Conservation (phyloP, 2,329 filamentous ascomycete genomes). For the Aspergillus sp. region DNA sequence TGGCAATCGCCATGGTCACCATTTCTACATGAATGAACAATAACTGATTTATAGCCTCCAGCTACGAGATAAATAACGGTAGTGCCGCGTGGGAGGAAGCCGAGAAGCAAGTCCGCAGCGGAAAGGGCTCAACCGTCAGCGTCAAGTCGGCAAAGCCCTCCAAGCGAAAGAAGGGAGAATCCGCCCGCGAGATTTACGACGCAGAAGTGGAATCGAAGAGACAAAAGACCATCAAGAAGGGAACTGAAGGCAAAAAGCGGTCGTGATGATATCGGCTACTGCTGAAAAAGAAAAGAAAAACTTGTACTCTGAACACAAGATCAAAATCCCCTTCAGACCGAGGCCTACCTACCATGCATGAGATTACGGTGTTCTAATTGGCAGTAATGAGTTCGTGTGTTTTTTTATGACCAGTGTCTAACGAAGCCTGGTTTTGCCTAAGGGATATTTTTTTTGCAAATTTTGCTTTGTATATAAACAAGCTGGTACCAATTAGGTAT, state of each 20-base stretch:
- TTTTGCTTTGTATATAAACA: too few species aligned
- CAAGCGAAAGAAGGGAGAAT: conserved; percentile 68
- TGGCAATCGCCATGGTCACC: neutral
- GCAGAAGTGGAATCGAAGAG: conserved; percentile 39
- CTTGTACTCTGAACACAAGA: neutral
- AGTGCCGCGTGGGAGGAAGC: conserved; percentile 53
- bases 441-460: too few species aligned
- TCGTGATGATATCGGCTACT: neutral
- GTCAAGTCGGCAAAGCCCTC: conserved; percentile 67
- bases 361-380: neutral
- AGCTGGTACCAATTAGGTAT: too few species aligned
- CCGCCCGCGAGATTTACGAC: conserved; percentile 46
- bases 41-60: conserved; percentile 37
- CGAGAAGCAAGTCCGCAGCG: conserved; percentile 67
- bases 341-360: neutral
- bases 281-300: too few species aligned
- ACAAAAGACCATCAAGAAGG: conserved; percentile 42
- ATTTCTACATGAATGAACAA: conserved; percentile 22
- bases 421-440: too few species aligned
- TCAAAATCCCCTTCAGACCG: too few species aligned
- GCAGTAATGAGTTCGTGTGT: neutral
- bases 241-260: conserved; percentile 35
- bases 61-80: conserved; percentile 45
- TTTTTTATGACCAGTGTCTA: too few species aligned
- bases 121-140: conserved; percentile 59